Evolutionary conservation across 352 stramenopile genomes (phyloP), one percentile per base, ranked within the genome.

Genomic region (Stephanocyclus meneghinianus): DNA sequence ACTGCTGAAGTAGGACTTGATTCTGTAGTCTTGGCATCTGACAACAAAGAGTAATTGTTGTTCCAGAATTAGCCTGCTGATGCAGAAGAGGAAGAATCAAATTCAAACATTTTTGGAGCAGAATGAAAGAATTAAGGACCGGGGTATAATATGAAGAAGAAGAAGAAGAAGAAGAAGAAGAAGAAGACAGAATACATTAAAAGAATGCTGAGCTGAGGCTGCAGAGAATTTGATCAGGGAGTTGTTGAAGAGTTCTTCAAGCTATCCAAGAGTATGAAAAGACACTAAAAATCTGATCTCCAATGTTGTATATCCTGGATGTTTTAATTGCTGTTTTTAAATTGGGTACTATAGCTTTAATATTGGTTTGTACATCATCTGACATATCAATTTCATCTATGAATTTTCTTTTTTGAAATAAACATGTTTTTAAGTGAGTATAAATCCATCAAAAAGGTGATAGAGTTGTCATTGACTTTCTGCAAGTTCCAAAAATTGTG

Each of bases 1-100:
- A 98, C 96, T 8, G 76, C 97, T 3, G 95, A 98, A 81, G 97
- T 91, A 51, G 95, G 96, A 1, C 90, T 98, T 2, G 98, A 98
- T 86, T 97, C 91, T 64, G 95, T 98, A 78, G 96, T 98, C 40
- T 84, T 98, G 8, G 94, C 95, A 32, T 97, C 91, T 82, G 95
- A 98, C 84, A 96, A 95, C 72, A 92, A 97, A 83, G 91, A 96
- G 83, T 94, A 98, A 63, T 87, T 98, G 11, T 81, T 98, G 9
- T 96, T 96, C 0, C 81, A 98, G 51, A 98, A 98, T 86, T 96
- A 98, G 86, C 96, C 96, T 11, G 97, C 95, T 8, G 95, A 96
- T 64, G 95, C 21, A 95, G 65, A 96, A 95, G 84, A 90, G 95
- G 67, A 98, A 98, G 87, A 96, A 89, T 75, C 95, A 98, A 85